Base-by-base conservation (phyloP, 2,329 filamentous ascomycete species). In the Verticillium klebahnii region DNA sequence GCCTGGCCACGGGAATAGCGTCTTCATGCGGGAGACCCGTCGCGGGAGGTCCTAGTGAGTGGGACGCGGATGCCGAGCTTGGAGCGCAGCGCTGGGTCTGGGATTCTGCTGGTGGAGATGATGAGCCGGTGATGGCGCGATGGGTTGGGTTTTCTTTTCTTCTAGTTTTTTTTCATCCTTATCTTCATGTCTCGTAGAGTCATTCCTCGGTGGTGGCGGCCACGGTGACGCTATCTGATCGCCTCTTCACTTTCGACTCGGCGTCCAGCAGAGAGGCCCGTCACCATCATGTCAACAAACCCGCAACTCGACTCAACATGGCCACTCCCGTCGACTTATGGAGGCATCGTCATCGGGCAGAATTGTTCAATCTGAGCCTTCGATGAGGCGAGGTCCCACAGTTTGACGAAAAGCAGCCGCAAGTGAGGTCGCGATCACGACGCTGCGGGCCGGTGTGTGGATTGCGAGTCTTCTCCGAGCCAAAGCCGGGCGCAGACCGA, bases 381-480 rank as follows among this genome's bases (percentile, higher is more conserved):
- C 37, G 23, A 58, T 58, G 57, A 50, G 36, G 36, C 57, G 57
- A 58, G 37, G 57, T 50, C 37, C 57, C 57, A 58, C 57, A 15
- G 36, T 15, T 40, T 25, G 15, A n/a, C 45, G 45, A 25, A 19
- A 25, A 52, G 45, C 17, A 45, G 7, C 8, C 45, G 45, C 45
- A n/a, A 19, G 45, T 52, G 45, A 52, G 23, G 45, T 12, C 45
- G 45, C 45, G 45, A 52, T 52, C 45, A 25, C 45, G 19, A 52
- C 45, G 15, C 45, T 52, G 45, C n/a, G 45, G 8, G 45, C 45
- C 19, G 45, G n/a, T 23, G 57, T 50, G 34, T 17, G 31, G 17
- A 40, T 32, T 25, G 57, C 57, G 57, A 58, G 25, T 40, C 57
- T 50, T 58, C 57, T 58, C 57, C 57, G 57, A 58, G 39, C 36